Percentiles rank a stretch among this genome's conserved stretches.
Conservation (phyloP, 805 yeast species). For the Candida sithepensis region DNA sequence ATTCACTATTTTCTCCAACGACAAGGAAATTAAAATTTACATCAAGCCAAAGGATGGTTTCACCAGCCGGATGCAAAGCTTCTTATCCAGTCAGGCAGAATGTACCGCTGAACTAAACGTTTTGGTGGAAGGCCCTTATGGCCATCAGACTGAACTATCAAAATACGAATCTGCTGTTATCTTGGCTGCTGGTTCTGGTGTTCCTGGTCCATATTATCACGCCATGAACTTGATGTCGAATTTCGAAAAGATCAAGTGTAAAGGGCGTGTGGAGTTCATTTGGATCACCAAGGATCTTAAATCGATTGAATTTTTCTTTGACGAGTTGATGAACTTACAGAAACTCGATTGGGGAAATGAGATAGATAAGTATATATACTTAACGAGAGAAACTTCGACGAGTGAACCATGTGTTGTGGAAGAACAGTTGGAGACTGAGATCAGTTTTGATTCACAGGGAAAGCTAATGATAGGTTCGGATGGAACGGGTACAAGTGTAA, state of each 20-base stretch:
- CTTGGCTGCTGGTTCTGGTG: constrained; percentile 57
- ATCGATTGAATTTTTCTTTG: constrained; percentile 41
- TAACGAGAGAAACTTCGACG: constrained; percentile 19
- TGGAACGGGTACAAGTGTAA: neutral
- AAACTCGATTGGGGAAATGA: constrained; percentile 11
- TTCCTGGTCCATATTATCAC: constrained; percentile 51
- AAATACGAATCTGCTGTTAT: constrained; percentile 40
- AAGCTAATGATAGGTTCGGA: neutral
- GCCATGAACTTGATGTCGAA: constrained; percentile 29
- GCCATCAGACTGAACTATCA: constrained; percentile 37
- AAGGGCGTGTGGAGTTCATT: constrained; percentile 33
- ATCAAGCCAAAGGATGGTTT: constrained; percentile 49
- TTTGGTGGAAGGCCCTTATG: constrained; percentile 57
- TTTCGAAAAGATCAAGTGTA: constrained; percentile 8
- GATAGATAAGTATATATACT: constrained; percentile 19
- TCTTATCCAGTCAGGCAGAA: constrained; percentile 21
- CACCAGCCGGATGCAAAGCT: constrained; percentile 36
- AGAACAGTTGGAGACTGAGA: neutral
- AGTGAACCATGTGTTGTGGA: neutral
- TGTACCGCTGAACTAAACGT: constrained; percentile 16
- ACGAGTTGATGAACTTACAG: constrained; percentile 32
- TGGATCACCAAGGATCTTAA: constrained; percentile 42
- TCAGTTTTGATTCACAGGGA: neutral
- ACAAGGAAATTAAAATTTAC: constrained; percentile 34
- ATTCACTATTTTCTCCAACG: constrained; percentile 39